Percentiles rank a stretch among this genome's conserved stretches.
Evolutionary conservation across 345 rosid species (phyloP).

Genomic region (Eucalyptus sp.): DNA sequence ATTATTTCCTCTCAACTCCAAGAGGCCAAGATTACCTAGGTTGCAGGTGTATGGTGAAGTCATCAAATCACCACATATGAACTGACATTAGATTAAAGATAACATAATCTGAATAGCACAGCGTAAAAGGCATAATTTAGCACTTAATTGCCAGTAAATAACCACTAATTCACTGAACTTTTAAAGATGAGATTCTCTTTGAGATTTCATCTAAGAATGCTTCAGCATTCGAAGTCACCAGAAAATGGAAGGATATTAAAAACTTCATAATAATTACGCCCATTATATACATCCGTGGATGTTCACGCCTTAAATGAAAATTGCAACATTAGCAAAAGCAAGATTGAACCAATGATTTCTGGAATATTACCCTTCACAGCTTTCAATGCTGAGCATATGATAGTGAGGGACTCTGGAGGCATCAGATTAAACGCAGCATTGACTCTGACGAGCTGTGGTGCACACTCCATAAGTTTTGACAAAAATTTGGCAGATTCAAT

Average conservation of each 20-base stretch:
- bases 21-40: conserved; percentile 44
- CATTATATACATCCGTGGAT: neutral
- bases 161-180: neutral
- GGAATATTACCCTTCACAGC: conserved; percentile 29
- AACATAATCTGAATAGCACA: neutral
- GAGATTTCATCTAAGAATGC: neutral
- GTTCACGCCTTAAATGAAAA: neutral
- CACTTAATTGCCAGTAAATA: neutral
- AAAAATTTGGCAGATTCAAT: conserved; percentile 60
- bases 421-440: conserved; percentile 70
- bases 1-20: conserved; percentile 75
- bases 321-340: neutral
- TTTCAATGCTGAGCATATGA: conserved; percentile 51
- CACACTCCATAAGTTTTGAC: conserved; percentile 45
- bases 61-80: neutral
- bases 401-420: conserved; percentile 54
- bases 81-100: neutral
- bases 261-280: neutral
- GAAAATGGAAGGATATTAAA: neutral
- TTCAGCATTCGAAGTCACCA: neutral
- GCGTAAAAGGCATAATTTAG: neutral
- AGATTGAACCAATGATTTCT: neutral
- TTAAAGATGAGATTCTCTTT: neutral
- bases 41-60: neutral
- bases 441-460: conserved; percentile 47